These are phyloP conservation scores for Skeletonema tropicum DNA, from an alignment of 108 stramenopile species.

Conservation along the genomic window DNA sequence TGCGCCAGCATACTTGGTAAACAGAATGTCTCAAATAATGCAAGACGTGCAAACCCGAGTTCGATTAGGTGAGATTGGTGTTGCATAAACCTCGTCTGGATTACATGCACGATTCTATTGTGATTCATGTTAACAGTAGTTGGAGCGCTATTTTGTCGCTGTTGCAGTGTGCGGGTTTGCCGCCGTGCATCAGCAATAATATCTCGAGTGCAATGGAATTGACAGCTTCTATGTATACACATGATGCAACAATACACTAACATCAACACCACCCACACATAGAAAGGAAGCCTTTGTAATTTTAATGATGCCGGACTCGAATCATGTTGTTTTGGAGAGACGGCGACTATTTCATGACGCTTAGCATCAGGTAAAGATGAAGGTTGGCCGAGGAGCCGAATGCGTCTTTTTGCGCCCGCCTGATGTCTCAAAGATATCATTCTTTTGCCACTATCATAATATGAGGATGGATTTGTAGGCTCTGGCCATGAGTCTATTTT, in stretches of 20 bases:
- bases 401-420: too few species aligned
- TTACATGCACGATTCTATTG: constrained; percentile 47
- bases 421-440: too few species aligned
- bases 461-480: too few species aligned
- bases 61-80: constrained; percentile 48
- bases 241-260: constrained; percentile 1
- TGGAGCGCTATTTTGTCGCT: neutral
- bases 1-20: constrained; percentile 57
- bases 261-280: neutral
- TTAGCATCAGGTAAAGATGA: too few species aligned
- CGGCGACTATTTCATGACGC: neutral
- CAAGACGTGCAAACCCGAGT: constrained; percentile 58
- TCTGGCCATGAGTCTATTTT: too few species aligned
- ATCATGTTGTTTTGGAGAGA: neutral
- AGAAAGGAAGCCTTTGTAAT: neutral
- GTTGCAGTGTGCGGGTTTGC: neutral
- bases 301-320: neutral
- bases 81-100: constrained; percentile 73
- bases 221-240: neutral
- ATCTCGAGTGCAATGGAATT: too few species aligned
- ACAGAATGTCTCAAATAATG: constrained; percentile 66
- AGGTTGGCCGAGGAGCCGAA: too few species aligned
- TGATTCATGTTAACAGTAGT: neutral
- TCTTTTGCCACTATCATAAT: too few species aligned
- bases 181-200: neutral